Conservation (phyloP, 345 rosid species). For the Alliaria petiolata region DNA sequence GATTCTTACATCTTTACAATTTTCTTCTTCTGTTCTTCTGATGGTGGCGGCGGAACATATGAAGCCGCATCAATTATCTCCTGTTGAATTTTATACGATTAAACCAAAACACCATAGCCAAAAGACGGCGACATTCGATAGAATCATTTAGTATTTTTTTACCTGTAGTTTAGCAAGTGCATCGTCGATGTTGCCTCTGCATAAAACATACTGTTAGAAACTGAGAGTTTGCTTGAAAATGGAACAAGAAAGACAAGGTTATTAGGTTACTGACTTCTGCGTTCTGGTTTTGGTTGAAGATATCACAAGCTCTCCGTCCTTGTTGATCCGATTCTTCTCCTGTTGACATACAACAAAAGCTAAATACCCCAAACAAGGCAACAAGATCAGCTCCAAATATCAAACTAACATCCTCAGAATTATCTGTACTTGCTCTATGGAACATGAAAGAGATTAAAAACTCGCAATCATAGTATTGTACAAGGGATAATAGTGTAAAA, state of each 20-base stretch:
- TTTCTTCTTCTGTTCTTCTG: conserved; percentile 97
- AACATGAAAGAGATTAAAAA: background rate
- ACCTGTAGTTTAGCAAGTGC: conserved; percentile 91
- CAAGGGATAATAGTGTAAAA: background rate
- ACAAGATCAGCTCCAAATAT: background rate
- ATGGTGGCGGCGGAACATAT: conserved; percentile 94
- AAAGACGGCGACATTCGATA: background rate
- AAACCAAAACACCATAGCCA: background rate
- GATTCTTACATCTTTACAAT: conserved; percentile 65
- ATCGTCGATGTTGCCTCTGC: conserved; percentile 92
- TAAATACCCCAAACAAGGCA: background rate
- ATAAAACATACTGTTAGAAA: conserved; percentile 18
- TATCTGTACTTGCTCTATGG: background rate
- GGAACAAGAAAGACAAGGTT: background rate
- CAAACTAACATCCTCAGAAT: background rate
- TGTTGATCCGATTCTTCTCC: conserved; percentile 97
- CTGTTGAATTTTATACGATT: conserved; percentile 38
- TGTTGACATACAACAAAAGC: conserved; percentile 33
- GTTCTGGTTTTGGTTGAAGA: conserved; percentile 95
- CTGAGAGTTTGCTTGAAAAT: background rate
- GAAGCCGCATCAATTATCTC: conserved; percentile 89
- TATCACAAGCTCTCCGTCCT: conserved; percentile 94
- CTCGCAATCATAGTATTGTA: background rate
- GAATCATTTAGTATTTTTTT: background rate
- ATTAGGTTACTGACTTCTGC: conserved; percentile 52